Evolutionary conservation across 208 protist species (phyloP).

Genomic region (Leishmania amazonensis): DNA sequence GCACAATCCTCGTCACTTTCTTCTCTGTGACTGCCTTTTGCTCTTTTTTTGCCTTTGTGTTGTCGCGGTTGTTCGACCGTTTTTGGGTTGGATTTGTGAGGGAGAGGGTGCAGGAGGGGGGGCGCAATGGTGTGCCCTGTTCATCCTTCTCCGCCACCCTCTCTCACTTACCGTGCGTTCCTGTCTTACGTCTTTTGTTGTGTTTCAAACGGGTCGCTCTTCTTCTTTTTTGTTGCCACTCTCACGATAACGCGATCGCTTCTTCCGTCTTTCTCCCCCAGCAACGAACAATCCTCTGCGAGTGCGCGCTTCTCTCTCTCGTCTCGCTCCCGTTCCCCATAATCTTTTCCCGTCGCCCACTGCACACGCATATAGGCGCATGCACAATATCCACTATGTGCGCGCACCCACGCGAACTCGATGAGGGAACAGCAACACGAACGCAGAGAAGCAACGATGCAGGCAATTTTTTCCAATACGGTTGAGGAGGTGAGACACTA

Average conservation of each 20-base stretch:
- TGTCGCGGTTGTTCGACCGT: background rate
- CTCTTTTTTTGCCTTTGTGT: background rate
- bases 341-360: background rate
- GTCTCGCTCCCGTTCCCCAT: background rate
- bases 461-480: background rate
- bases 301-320: background rate
- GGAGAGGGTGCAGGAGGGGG: background rate
- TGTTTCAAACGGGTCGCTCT: background rate
- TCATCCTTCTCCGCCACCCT: too few relatives aligned
- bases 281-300: background rate
- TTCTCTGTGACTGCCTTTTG: background rate
- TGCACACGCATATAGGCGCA: background rate
- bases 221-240: background rate
- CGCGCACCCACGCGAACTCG: too few relatives aligned
- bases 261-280: background rate
- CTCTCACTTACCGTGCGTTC: background rate
- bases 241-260: background rate
- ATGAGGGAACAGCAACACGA: background rate
- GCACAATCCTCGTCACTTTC: background rate
- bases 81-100: background rate
- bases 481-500: conserved; percentile 19
- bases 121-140: too few relatives aligned
- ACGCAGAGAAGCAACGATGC: background rate
- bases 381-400: background rate
- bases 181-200: background rate